These are phyloP conservation scores for Pichia sp. DNA, from an alignment of 1,139 yeast genomes.

Conservation along the genomic window DNA sequence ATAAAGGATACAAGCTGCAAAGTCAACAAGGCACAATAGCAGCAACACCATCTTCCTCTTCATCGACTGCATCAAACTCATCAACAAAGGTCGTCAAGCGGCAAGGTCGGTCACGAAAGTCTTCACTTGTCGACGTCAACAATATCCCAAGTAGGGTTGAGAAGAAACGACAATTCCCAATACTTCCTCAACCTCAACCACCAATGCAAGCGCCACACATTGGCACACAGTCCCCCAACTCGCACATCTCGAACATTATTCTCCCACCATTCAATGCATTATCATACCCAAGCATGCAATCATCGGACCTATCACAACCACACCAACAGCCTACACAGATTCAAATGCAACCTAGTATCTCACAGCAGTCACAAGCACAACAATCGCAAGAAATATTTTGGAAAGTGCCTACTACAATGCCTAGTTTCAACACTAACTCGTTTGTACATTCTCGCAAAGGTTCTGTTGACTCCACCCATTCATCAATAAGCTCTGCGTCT, in stretches of 20 bases:
- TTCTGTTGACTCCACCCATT: constrained; percentile 29
- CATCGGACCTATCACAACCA: neutral
- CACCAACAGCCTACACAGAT: neutral
- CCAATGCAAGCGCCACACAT: too few relatives aligned
- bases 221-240: too few relatives aligned
- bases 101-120: too few relatives aligned
- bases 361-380: neutral
- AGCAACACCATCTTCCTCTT: too few relatives aligned
- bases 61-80: too few relatives aligned
- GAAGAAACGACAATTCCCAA: too few relatives aligned
- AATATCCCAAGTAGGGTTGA: too few relatives aligned
- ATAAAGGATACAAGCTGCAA: constrained; percentile 66
- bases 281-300: neutral
- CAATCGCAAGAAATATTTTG: constrained; percentile 28
- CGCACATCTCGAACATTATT: too few relatives aligned
- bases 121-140: too few relatives aligned
- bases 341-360: neutral
- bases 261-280: constrained; percentile 17
- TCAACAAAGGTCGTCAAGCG: too few relatives aligned
- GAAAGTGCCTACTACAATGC: constrained; percentile 34
- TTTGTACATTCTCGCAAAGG: constrained; percentile 15
- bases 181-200: too few relatives aligned
- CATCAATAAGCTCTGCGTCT: constrained; percentile 17
- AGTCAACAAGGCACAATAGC: too few relatives aligned
- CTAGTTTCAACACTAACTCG: constrained; percentile 9